Evolutionary conservation across 108 stramenopile genomes (phyloP).

Genomic region (Fistulifera solaris): DNA sequence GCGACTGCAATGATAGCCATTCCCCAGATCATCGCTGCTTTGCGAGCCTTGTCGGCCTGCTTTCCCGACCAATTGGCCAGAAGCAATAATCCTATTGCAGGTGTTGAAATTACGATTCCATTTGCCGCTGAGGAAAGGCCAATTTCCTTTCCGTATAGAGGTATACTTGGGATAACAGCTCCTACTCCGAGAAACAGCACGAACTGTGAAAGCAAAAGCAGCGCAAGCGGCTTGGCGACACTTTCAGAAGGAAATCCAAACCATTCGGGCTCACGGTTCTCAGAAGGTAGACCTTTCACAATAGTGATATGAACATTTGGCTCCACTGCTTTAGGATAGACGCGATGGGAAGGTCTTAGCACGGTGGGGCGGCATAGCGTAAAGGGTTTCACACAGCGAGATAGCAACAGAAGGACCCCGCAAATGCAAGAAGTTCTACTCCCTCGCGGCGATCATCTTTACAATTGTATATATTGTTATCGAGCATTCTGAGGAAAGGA

Average conservation of each 20-base stretch:
- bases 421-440: too few species aligned
- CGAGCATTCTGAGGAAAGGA: too few species aligned
- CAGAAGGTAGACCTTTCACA: not conserved
- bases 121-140: constrained; percentile 54
- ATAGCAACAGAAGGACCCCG: too few species aligned
- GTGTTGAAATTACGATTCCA: constrained; percentile 66
- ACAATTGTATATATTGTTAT: too few species aligned
- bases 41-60: constrained; percentile 50
- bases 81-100: constrained; percentile 53
- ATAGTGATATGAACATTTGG: not conserved
- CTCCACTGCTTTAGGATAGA: too few species aligned
- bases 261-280: not conserved
- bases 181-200: constrained; percentile 70
- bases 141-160: constrained; percentile 64
- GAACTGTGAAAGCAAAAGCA: constrained; percentile 59
- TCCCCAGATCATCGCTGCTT: constrained; percentile 64
- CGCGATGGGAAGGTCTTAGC: too few species aligned
- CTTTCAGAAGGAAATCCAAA: constrained; percentile 11
- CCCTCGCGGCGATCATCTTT: too few species aligned
- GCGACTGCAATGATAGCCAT: constrained; percentile 57
- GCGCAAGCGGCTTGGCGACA: constrained; percentile 32
- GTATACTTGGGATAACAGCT: constrained; percentile 65
- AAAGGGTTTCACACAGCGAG: too few species aligned
- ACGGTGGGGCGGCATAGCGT: too few species aligned
- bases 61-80: constrained; percentile 30